Evolutionary conservation across 2,329 filamentous ascomycete species (phyloP).

Genomic region (Exutisphaerella laricina): DNA sequence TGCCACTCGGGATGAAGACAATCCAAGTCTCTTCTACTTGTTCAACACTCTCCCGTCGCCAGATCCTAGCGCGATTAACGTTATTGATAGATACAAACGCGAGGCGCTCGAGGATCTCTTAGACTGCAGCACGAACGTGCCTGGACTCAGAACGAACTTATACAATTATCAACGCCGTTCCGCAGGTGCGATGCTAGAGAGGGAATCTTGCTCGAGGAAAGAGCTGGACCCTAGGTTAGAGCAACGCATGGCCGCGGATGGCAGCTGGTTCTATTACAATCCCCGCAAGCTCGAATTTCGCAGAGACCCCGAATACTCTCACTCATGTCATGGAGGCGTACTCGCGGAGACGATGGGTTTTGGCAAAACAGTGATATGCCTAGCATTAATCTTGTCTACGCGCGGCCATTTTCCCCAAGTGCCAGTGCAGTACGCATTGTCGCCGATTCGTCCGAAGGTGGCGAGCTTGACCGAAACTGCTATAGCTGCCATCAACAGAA

Average conservation of each 20-base stretch:
- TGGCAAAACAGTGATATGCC: slow-evolving; percentile 84
- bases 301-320: slow-evolving; percentile 65
- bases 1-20: slow-evolving; percentile 37
- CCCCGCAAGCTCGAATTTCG: slow-evolving; percentile 57
- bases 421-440: slow-evolving; percentile 53
- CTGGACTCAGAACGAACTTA: slow-evolving; percentile 58
- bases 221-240: slow-evolving; percentile 70
- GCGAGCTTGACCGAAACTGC: slow-evolving; percentile 70
- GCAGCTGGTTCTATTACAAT: slow-evolving; percentile 64
- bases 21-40: slow-evolving; percentile 57
- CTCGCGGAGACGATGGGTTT: slow-evolving; percentile 72
- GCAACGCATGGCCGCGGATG: slow-evolving; percentile 54
- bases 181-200: slow-evolving; percentile 76
- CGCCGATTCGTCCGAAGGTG: slow-evolving; percentile 43
- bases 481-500: slow-evolving; percentile 60
- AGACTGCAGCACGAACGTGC: neutral
- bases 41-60: slow-evolving; percentile 72
- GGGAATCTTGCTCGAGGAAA: slow-evolving; percentile 61
- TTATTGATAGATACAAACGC: slow-evolving; percentile 49
- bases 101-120: slow-evolving; percentile 37
- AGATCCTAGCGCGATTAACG: slow-evolving; percentile 46
- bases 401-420: slow-evolving; percentile 61
- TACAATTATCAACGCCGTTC: slow-evolving; percentile 77
- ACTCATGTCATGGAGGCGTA: slow-evolving; percentile 69
- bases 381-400: slow-evolving; percentile 67